A percentile compares a stretch with the other conserved stretches of the same genome.
Evolutionary conservation across 805 yeast genomes (phyloP).

Genomic region (Zygosaccharomyces kombuchaensis): DNA sequence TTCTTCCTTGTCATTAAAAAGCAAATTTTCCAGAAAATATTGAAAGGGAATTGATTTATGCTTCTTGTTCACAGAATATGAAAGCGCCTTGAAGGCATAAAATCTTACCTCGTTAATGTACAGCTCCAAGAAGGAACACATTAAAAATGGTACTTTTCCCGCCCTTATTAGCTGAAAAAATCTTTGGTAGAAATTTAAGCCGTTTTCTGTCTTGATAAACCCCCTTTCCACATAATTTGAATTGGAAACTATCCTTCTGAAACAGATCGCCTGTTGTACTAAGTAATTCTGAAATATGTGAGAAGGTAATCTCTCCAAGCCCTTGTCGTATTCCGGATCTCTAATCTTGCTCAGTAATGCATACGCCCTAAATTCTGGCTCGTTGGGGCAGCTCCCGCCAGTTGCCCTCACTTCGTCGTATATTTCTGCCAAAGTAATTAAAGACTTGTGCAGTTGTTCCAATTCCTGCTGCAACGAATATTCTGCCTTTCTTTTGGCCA

Average conservation of each 20-base stretch:
- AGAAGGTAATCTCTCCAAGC: slow-evolving; percentile 61
- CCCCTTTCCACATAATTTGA: slow-evolving; percentile 57
- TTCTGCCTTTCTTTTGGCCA: slow-evolving; percentile 70
- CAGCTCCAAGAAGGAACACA: slow-evolving; percentile 72
- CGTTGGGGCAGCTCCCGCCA: slow-evolving; percentile 71
- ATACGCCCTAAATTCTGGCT: slow-evolving; percentile 91
- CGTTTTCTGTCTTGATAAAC: slow-evolving; percentile 48
- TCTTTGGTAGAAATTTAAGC: slow-evolving; percentile 53
- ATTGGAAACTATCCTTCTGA: slow-evolving; percentile 63
- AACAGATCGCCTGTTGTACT: slow-evolving; percentile 67
- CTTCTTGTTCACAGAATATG: slow-evolving; percentile 62
- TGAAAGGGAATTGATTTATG: slow-evolving; percentile 59
- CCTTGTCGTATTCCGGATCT: slow-evolving; percentile 82
- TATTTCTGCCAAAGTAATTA: slow-evolving; percentile 83
- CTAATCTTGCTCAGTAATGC: slow-evolving; percentile 71
- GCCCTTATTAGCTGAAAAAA: slow-evolving; percentile 58
- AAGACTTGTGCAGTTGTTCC: slow-evolving; percentile 87
- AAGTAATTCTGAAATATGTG: slow-evolving; percentile 47
- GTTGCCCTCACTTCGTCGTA: slow-evolving; percentile 72
- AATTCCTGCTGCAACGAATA: slow-evolving; percentile 93
- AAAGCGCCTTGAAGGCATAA: slow-evolving; percentile 63
- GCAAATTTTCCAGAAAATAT: slow-evolving; percentile 48
- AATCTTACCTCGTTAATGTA: slow-evolving; percentile 77
- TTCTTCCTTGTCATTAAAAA: slow-evolving; percentile 60
- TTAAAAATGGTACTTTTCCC: slow-evolving; percentile 55